Evolutionary conservation across 345 rosid genomes (phyloP), one percentile per base, ranked within the genome.

Genomic region (Passiflora organensis): DNA sequence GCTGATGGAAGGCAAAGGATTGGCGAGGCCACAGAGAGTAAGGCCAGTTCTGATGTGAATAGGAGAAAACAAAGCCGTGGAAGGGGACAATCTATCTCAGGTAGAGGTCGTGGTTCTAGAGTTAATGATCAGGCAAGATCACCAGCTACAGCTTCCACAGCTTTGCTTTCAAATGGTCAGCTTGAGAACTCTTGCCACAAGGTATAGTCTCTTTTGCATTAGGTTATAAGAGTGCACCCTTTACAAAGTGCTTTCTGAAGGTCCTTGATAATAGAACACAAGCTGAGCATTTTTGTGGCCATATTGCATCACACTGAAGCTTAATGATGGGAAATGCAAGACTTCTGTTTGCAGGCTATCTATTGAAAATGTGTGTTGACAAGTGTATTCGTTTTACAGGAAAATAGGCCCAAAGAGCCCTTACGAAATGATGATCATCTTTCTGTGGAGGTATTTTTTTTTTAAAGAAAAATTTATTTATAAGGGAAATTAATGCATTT

Each of bases 21-120:
- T 56, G 75, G 61, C 21, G 97, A 82, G 55, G 15, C 59, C 8
- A 2, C 63, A 21, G 86, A 93, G 70, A 65, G 68, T 51, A 93
- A 80, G 78, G 67, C 69, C 36, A 58, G 65, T 66, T 43, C 47
- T 54, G 95, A 93, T 54, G 78, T 74, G 23, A 70, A 58, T 75
- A 82, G 78, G 77, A 83, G 80, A 76, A 94, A 82, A 68, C 87
- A 77, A 55, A 81, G 87, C 67, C 99, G 96, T 44, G 95, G 95
- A 37, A 83, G 96, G 66, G 93, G 79, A 19, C 71, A 73, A 22
- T 79, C 91, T 62, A 59, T 58, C 66, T 69, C 88, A 43, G 69
- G 91, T 16, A 81, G 97, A 77, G 96, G 95, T n/a, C 95, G 96
- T 60, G 89, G 90, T 70, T 82, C 89, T 56, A 85, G 75, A 75